A percentile compares a stretch with the other conserved stretches of the same genome.
Evolutionary conservation across 2,329 filamentous ascomycete species (phyloP).

Genomic region (Leptosphaerulina australis): DNA sequence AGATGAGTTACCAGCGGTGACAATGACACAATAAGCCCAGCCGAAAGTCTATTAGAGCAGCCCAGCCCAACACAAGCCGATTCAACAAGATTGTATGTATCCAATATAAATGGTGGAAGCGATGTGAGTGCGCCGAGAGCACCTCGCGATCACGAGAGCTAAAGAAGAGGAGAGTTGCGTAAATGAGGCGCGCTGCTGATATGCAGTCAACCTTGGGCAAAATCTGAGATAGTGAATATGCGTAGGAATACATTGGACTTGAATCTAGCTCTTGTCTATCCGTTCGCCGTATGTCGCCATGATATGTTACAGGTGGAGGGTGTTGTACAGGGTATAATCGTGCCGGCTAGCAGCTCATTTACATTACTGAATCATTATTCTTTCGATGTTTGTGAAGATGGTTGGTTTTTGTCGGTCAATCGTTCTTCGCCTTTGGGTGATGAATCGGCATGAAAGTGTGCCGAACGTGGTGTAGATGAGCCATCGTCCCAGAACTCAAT

Average conservation of each 20-base stretch:
- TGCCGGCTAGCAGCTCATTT: slow-evolving; percentile 9
- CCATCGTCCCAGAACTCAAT: slow-evolving; percentile 90
- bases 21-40: background rate
- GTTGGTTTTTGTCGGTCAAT: slow-evolving; percentile 26
- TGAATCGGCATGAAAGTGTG: slow-evolving; percentile 42
- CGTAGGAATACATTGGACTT: background rate
- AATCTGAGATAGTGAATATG: background rate
- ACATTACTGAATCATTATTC: slow-evolving; percentile 7
- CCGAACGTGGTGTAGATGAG: slow-evolving; percentile 45
- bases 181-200: background rate
- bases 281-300: slow-evolving; percentile 4
- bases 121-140: background rate
- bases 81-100: background rate
- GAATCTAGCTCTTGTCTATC: slow-evolving; percentile 1
- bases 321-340: slow-evolving; percentile 20
- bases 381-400: slow-evolving; percentile 19
- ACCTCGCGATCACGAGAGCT: too few species aligned
- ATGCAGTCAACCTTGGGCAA: too few species aligned
- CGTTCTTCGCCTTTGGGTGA: slow-evolving; percentile 34
- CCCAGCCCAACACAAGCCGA: background rate
- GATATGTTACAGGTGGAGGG: slow-evolving; percentile 8
- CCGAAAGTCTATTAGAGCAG: background rate
- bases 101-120: background rate
- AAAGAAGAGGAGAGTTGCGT: background rate
- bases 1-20: background rate